Evolutionary conservation across 768 basidiomycete species (phyloP).

Genomic region (Sutorius australiensis): DNA sequence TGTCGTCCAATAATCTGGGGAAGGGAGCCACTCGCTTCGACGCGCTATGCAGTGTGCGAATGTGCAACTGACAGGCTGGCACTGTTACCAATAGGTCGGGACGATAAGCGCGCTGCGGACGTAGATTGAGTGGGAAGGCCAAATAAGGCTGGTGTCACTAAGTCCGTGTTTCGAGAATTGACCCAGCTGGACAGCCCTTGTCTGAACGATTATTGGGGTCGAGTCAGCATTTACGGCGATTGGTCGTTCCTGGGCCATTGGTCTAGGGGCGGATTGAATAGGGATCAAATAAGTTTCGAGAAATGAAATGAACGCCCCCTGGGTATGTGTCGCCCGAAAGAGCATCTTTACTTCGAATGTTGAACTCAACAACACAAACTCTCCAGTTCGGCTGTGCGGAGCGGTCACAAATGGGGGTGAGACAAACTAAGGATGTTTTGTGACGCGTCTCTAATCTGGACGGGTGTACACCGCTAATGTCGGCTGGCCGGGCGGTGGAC

Average conservation of each 20-base stretch:
- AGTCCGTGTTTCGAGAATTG: background rate
- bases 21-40: background rate
- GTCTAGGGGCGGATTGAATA: background rate
- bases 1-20: too few species aligned
- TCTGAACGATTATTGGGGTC: too few species aligned
- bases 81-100: background rate
- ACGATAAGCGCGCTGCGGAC: background rate
- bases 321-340: background rate
- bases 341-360: background rate
- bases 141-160: background rate
- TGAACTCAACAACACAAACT: background rate
- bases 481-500: background rate
- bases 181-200: too few species aligned
- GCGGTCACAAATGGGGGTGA: background rate
- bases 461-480: background rate
- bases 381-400: background rate
- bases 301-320: slow-evolving; percentile 6
- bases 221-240: too few species aligned
- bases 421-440: background rate
- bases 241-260: too few species aligned
- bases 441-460: background rate
- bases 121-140: background rate
- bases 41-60: background rate
- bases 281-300: background rate
- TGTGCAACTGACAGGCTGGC: background rate